These are phyloP conservation scores for Zea luxurians DNA, from an alignment of 176 grass and related monocot species.

Conservation along the genomic window DNA sequence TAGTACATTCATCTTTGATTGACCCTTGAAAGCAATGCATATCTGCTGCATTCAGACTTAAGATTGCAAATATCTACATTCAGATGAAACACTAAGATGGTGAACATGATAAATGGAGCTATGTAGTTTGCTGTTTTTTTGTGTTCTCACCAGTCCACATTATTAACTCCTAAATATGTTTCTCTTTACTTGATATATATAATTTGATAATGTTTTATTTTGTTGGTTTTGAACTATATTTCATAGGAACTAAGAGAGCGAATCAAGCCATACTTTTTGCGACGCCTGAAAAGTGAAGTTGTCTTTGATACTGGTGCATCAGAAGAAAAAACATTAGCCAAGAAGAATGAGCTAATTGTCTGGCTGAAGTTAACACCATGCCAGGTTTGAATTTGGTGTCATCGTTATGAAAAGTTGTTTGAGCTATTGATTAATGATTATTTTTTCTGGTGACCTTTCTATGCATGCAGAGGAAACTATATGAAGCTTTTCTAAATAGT, in stretches of 20 bases:
- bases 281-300: slow-evolving; percentile 82
- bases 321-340: slow-evolving; percentile 50
- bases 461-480: slow-evolving; percentile 74
- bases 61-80: background rate
- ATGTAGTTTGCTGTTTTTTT: background rate
- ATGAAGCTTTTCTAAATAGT: slow-evolving; percentile 93
- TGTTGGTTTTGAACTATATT: slow-evolving; percentile 27
- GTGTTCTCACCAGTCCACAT: background rate
- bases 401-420: slow-evolving; percentile 18
- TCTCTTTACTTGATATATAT: slow-evolving; percentile 22
- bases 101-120: slow-evolving; percentile 7
- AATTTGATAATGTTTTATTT: slow-evolving; percentile 25
- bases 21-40: slow-evolving; percentile 16
- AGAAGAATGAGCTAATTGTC: slow-evolving; percentile 84
- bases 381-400: slow-evolving; percentile 54
- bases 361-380: slow-evolving; percentile 83
- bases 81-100: background rate
- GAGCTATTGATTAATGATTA: slow-evolving; percentile 18
- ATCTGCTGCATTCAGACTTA: slow-evolving; percentile 5
- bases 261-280: slow-evolving; percentile 88
- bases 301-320: slow-evolving; percentile 46
- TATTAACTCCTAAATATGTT: background rate
- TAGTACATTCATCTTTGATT: slow-evolving; percentile 13
- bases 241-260: slow-evolving; percentile 73
- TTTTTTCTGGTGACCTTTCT: slow-evolving; percentile 26